Percentiles rank a stretch among this genome's conserved stretches.
Conservation (phyloP, 2,329 filamentous ascomycete species). For the Pseudocercospora eumusae region DNA sequence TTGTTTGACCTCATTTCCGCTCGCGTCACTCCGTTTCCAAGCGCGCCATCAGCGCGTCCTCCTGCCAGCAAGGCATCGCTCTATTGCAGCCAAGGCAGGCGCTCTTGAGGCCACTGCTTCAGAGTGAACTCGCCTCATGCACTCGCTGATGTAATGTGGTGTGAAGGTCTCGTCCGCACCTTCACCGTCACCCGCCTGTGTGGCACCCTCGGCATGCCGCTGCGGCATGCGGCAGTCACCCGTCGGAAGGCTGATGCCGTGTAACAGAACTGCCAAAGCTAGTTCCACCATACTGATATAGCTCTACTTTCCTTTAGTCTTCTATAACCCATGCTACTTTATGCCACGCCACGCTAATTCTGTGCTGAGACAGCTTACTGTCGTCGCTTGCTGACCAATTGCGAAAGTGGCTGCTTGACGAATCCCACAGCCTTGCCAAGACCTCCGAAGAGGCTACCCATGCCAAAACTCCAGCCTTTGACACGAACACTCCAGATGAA, state of each 20-base stretch:
- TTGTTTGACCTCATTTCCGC: conserved; percentile 19
- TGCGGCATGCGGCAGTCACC: conserved; percentile 14
- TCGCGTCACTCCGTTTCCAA: conserved; percentile 11
- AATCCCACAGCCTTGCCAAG: conserved; percentile 46
- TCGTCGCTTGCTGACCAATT: conserved; percentile 27
- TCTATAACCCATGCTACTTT: neutral
- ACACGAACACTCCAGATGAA: conserved; percentile 75
- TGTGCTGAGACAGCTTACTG: conserved; percentile 13
- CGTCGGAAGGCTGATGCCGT: conserved; percentile 15
- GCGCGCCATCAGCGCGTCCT: neutral
- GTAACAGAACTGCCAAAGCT: conserved; percentile 16
- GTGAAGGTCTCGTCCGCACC: neutral
- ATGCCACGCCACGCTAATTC: neutral
- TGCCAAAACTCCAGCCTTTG: conserved; percentile 69
- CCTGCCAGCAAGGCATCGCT: neutral
- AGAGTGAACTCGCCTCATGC: neutral
- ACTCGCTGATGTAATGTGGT: neutral
- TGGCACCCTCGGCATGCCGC: conserved; percentile 14
- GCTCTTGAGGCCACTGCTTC: neutral
- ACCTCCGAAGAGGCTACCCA: conserved; percentile 58
- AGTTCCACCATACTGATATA: conserved; percentile 3
- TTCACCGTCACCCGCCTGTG: conserved; percentile 16
- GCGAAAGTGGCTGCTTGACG: conserved; percentile 41
- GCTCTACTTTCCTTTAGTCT: neutral
- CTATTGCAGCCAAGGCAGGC: neutral